Conservation (phyloP, 2,329 filamentous ascomycete genomes). For the Trematosphaeria pertusa region DNA sequence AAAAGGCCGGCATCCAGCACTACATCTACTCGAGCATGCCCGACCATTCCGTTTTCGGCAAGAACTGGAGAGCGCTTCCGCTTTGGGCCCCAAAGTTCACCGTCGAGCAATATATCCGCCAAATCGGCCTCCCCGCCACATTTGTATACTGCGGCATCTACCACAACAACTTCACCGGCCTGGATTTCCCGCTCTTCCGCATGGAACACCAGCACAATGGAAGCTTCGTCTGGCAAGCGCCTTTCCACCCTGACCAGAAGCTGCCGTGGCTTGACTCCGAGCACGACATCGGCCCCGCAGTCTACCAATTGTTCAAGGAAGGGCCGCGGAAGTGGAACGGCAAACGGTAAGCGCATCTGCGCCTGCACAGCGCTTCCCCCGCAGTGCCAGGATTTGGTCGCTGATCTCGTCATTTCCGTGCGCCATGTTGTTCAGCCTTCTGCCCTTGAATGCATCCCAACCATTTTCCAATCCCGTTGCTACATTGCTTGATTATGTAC, state of each 20-base stretch:
- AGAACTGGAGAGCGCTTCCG: conserved; percentile 80
- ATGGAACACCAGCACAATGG: conserved; percentile 88
- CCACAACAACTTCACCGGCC: conserved; percentile 97
- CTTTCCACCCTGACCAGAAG: conserved; percentile 87
- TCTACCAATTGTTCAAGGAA: conserved; percentile 95
- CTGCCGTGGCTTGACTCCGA: conserved; percentile 96
- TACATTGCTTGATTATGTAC: neutral
- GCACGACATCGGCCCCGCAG: conserved; percentile 90
- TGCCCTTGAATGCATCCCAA: conserved; percentile 14
- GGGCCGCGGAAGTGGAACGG: conserved; percentile 84
- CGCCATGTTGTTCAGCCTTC: no score
- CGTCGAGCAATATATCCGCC: conserved; percentile 87
- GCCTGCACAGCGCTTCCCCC: conserved; percentile 23
- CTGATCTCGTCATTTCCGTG: no score
- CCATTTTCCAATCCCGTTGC: conserved; percentile 16
- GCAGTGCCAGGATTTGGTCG: conserved; percentile 13
- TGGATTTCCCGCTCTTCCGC: conserved; percentile 92
- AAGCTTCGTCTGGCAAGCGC: conserved; percentile 90
- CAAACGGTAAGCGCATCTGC: conserved; percentile 62
- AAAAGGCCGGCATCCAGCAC: conserved; percentile 82
- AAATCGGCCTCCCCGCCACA: conserved; percentile 82
- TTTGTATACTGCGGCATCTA: conserved; percentile 98
- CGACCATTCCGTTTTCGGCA: conserved; percentile 82
- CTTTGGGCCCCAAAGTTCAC: conserved; percentile 93
- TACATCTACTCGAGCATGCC: conserved; percentile 98